Conservation (phyloP, 2,329 filamentous ascomycete genomes). For the Sporothrix inflata region DNA sequence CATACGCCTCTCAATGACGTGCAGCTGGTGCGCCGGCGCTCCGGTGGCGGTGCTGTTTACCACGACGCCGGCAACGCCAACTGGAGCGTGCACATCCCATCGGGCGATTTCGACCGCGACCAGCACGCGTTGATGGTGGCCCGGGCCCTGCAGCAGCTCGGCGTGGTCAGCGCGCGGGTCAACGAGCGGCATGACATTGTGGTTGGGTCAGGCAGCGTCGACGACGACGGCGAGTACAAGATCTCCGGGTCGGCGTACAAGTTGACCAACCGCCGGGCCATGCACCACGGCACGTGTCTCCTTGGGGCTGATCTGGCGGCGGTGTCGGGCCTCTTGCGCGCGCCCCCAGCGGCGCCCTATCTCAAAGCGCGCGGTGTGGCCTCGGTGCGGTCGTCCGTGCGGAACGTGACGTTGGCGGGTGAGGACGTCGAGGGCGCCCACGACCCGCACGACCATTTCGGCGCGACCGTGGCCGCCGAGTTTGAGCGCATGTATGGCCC, state of each 20-base stretch:
- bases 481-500: conserved; percentile 70
- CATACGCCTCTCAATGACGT: conserved; percentile 38
- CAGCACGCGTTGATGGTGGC: conserved; percentile 93
- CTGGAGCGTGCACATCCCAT: conserved; percentile 87
- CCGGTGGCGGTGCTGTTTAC: conserved; percentile 90
- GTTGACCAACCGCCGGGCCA: conserved; percentile 72
- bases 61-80: conserved; percentile 94
- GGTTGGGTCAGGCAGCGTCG: conserved; percentile 45
- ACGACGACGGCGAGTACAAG: conserved; percentile 54
- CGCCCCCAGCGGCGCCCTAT: conserved; percentile 70
- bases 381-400: conserved; percentile 83
- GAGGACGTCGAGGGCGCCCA: not conserved
- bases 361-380: conserved; percentile 85
- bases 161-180: conserved; percentile 71
- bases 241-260: conserved; percentile 96
- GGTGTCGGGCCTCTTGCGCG: conserved; percentile 72
- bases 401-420: conserved; percentile 61
- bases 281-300: conserved; percentile 93
- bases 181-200: conserved; percentile 96
- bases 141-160: conserved; percentile 68
- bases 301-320: conserved; percentile 72
- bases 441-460: conserved; percentile 45
- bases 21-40: conserved; percentile 77
- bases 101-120: conserved; percentile 75
- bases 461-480: conserved; percentile 61